Evolutionary conservation across 2,329 filamentous ascomycete species (phyloP).

Genomic region (Ceratocystis destructans): DNA sequence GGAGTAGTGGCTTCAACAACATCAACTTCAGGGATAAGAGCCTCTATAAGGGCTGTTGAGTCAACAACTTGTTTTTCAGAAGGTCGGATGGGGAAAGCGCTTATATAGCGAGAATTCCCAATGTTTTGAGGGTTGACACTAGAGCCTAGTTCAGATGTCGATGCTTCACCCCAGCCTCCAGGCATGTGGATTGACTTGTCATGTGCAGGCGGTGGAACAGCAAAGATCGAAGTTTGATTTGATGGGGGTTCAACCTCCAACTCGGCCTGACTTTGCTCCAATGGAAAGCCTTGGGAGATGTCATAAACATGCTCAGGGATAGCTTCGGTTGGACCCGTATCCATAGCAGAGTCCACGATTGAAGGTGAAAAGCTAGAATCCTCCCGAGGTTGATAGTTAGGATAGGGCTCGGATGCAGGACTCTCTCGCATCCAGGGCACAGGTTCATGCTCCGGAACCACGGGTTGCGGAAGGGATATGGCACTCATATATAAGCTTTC

Average conservation of each 20-base stretch:
- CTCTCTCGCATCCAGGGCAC: background rate
- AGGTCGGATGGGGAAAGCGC: background rate
- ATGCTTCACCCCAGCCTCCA: constrained; percentile 13
- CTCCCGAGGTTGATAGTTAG: background rate
- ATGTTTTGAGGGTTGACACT: background rate
- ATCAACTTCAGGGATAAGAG: constrained; percentile 9
- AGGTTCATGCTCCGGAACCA: background rate
- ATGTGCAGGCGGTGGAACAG: background rate
- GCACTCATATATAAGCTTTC: constrained; percentile 80
- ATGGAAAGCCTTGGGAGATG: background rate
- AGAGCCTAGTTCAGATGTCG: background rate
- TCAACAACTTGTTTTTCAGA: background rate
- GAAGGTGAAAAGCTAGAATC: background rate
- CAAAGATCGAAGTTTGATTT: background rate
- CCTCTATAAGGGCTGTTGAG: background rate
- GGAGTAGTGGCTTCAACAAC: background rate
- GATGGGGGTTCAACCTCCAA: background rate
- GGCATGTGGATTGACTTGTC: constrained; percentile 18
- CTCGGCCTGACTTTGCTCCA: background rate
- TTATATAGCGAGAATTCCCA: background rate
- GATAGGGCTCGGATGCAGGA: too few relatives aligned
- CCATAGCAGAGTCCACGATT: background rate
- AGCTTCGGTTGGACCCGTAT: background rate
- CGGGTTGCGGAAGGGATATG: constrained; percentile 36
- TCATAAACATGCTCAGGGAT: background rate